Conservation (phyloP, 495 filamentous ascomycete genomes). For the Symbiotaphrina buchneri region DNA sequence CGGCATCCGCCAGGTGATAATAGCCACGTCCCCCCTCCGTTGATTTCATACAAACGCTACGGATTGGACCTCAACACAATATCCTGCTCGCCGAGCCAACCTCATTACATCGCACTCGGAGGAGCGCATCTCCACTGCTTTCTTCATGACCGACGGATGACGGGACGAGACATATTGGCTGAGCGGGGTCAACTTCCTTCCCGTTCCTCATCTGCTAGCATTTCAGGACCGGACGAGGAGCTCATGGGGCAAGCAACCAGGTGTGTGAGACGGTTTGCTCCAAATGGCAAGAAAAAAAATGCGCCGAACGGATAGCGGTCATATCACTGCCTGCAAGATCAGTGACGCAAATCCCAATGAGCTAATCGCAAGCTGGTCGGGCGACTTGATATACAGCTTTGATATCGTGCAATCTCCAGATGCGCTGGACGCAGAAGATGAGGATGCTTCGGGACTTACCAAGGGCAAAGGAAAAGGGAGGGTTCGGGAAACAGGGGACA, state of each 20-base stretch:
- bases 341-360: conserved; percentile 58
- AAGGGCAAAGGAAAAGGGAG: conserved; percentile 9
- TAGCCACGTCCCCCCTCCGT: conserved; percentile 37
- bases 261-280: conserved; percentile 50
- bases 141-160: conserved; percentile 54
- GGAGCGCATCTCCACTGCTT: conserved; percentile 55
- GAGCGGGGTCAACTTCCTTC: conserved; percentile 26
- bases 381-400: conserved; percentile 54
- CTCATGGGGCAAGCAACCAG: conserved; percentile 36
- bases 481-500: conserved; percentile 16
- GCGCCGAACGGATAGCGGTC: conserved; percentile 29
- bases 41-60: conserved; percentile 49
- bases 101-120: conserved; percentile 56
- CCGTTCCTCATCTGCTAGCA: conserved; percentile 13
- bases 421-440: conserved; percentile 17
- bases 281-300: conserved; percentile 30
- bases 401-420: conserved; percentile 41
- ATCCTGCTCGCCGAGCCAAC: conserved; percentile 48
- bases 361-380: conserved; percentile 55
- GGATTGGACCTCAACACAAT: conserved; percentile 52
- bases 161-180: conserved; percentile 30
- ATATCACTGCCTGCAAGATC: conserved; percentile 63
- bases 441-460: conserved; percentile 1
- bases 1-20: conserved; percentile 15
- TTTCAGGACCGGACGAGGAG: conserved; percentile 24